These are phyloP conservation scores for Saturnispora galanensis DNA, from an alignment of 805 yeast genomes.

Conservation along the genomic window DNA sequence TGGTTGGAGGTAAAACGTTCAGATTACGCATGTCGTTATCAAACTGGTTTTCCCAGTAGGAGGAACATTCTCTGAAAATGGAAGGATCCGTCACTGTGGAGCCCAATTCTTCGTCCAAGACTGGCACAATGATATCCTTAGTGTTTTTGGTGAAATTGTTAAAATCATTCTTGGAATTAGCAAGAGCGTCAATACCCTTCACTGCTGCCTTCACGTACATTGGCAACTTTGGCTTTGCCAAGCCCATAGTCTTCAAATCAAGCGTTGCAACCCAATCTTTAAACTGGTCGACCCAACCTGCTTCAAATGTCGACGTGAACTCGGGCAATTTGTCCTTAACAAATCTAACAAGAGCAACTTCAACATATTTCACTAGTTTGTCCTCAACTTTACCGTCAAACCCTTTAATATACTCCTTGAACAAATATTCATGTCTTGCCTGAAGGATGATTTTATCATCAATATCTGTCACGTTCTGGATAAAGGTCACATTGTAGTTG, in stretches of 20 bases:
- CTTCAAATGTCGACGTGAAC: conserved; percentile 17
- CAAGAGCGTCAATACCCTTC: conserved; percentile 30
- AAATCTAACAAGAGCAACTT: conserved; percentile 38
- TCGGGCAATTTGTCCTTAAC: conserved; percentile 46
- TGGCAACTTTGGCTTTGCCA: conserved; percentile 69
- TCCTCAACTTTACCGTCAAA: conserved; percentile 23
- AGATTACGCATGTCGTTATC: conserved; percentile 78
- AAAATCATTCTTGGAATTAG: conserved; percentile 16
- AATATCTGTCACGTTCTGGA: conserved; percentile 97
- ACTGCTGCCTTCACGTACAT: conserved; percentile 67
- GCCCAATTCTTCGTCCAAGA: conserved; percentile 65
- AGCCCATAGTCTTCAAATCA: conserved; percentile 41
- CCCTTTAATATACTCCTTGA: conserved; percentile 43
- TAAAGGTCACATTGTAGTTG: conserved; percentile 78
- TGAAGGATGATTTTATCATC: conserved; percentile 94
- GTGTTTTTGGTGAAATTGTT: conserved; percentile 37
- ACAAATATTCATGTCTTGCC: conserved; percentile 82
- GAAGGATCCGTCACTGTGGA: conserved; percentile 73
- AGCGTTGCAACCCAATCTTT: conserved; percentile 40
- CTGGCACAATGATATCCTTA: conserved; percentile 70
- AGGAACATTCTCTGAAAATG: conserved; percentile 71
- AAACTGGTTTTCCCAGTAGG: conserved; percentile 81
- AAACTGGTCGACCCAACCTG: conserved; percentile 29
- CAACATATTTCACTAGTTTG: conserved; percentile 31
- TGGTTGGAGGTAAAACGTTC: conserved; percentile 75